Conservation (phyloP, 78 protist genomes). For the Chrysochromulina tobinii region DNA sequence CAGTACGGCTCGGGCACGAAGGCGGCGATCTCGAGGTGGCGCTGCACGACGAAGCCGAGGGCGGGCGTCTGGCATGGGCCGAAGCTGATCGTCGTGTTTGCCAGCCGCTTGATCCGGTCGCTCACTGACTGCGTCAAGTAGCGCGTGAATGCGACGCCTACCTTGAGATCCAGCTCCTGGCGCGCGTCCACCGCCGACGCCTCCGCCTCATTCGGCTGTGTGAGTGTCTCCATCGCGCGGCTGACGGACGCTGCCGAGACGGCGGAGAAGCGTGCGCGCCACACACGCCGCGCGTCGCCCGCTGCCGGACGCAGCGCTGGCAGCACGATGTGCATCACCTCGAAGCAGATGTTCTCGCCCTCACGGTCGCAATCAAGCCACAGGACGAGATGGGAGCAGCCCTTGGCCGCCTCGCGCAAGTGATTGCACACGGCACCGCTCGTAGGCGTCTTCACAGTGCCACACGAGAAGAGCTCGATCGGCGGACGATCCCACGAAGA, state of each 20-base stretch:
- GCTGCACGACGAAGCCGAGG: constrained; percentile 57
- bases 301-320: background rate
- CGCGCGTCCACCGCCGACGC: constrained; percentile 72
- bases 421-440: background rate
- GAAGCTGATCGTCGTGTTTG: constrained; percentile 26
- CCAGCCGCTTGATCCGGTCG: background rate
- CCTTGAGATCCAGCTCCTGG: constrained; percentile 53
- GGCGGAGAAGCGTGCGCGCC: constrained; percentile 65
- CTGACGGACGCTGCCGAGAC: background rate
- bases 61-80: constrained; percentile 82
- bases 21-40: constrained; percentile 41
- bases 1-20: constrained; percentile 52
- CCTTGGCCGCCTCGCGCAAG: constrained; percentile 23
- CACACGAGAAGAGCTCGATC: background rate
- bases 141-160: constrained; percentile 74
- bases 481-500: background rate
- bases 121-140: background rate
- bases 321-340: constrained; percentile 37
- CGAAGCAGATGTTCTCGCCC: constrained; percentile 87
- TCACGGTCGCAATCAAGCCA: constrained; percentile 86
- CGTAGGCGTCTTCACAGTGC: background rate
- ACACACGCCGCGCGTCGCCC: background rate
- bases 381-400: constrained; percentile 54
- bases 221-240: constrained; percentile 42
- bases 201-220: constrained; percentile 51